phyloP scores from a whole-genome alignment of 1,284 basidiomycete species.

The Trametes hirsuta region DNA sequence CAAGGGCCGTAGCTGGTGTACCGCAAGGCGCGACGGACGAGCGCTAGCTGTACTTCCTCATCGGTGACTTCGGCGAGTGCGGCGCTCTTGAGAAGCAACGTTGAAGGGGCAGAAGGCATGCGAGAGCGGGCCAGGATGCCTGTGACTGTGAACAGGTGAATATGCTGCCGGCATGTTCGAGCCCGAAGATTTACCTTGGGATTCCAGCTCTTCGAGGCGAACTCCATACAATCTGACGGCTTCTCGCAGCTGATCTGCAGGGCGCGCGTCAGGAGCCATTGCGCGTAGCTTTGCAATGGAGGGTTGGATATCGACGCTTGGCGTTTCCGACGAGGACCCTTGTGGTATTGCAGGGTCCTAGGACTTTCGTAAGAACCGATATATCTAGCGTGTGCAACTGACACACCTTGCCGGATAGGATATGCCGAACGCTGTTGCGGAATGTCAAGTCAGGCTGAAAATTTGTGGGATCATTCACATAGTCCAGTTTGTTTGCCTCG shows the following conservation, averaged over 20 bases:
- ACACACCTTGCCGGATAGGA: slow-evolving; percentile 10
- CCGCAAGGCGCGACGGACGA: slow-evolving; percentile 66
- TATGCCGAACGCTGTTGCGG: slow-evolving; percentile 67
- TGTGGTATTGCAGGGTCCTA: not conserved
- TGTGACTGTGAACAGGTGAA: slow-evolving; percentile 23
- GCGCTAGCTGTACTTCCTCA: slow-evolving; percentile 42
- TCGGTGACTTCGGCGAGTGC: slow-evolving; percentile 41
- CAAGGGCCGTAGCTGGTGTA: slow-evolving; percentile 73
- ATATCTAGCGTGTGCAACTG: not conserved
- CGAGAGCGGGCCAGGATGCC: slow-evolving; percentile 38
- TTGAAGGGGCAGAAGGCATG: slow-evolving; percentile 52
- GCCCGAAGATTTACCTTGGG: slow-evolving; percentile 22
- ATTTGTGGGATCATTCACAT: slow-evolving; percentile 70
- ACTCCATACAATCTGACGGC: slow-evolving; percentile 16
- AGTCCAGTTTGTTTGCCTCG: slow-evolving; percentile 58
- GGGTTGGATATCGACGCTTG: slow-evolving; percentile 3
- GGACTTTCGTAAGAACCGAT: no score
- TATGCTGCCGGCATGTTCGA: not conserved
- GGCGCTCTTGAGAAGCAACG: slow-evolving; percentile 47
- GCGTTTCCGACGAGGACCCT: not conserved
- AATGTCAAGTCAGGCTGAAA: slow-evolving; percentile 69
- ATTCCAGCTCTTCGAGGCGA: slow-evolving; percentile 26
- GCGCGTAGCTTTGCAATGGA: slow-evolving; percentile 12
- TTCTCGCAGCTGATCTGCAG: slow-evolving; percentile 19
- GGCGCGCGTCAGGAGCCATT: slow-evolving; percentile 5